These are phyloP conservation scores for Eucalyptus albens DNA, from an alignment of 345 rosid species.

Conservation along the genomic window DNA sequence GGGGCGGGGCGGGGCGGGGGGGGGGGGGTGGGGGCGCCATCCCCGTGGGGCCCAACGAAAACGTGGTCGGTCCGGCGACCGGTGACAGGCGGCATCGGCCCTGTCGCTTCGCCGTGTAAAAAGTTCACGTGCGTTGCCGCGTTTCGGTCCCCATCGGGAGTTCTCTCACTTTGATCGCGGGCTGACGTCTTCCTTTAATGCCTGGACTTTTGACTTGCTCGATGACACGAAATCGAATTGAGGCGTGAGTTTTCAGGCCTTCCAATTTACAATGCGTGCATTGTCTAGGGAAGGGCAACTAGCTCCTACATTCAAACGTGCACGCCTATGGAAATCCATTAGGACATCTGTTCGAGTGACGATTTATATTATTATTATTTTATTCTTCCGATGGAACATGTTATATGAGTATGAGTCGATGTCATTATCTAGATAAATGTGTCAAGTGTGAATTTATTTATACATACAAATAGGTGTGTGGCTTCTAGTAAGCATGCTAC, in stretches of 20 bases:
- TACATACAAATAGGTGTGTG: too few species aligned
- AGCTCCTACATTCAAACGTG: not conserved
- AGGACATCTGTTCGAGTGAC: not conserved
- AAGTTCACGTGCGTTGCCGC: not conserved
- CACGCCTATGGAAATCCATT: not conserved
- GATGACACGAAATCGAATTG: not conserved
- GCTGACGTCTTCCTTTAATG: not conserved
- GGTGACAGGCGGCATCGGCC: not conserved
- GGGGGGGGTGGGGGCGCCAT: too few species aligned
- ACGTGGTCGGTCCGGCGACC: not conserved
- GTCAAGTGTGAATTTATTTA: too few species aligned
- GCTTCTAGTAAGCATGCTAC: not conserved
- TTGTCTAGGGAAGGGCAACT: not conserved
- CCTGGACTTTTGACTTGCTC: not conserved
- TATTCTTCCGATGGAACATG: fast-evolving
- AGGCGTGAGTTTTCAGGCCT: not conserved
- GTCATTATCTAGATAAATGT: fast-evolving
- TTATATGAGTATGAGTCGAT: too few species aligned
- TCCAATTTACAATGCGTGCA: not conserved
- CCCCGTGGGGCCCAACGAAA: not conserved
- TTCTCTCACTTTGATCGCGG: not conserved
- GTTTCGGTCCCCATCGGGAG: not conserved
- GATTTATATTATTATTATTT: too few species aligned
- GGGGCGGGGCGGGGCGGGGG: too few species aligned
- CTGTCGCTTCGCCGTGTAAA: not conserved